Conservation (phyloP, 306 rosid species). For the Rosa multiflora region DNA sequence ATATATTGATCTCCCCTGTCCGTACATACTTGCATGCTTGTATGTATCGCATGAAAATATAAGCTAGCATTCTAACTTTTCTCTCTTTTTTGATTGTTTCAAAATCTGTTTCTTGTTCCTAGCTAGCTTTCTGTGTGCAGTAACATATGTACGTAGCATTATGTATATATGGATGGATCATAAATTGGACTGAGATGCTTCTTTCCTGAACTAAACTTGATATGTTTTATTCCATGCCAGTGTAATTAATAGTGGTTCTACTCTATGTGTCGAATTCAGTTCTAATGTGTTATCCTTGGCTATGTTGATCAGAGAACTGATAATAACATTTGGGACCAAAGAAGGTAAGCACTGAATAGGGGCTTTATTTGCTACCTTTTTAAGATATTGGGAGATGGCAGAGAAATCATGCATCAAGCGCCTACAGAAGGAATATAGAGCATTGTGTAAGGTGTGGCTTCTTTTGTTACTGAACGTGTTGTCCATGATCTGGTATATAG, state of each 20-base stretch:
- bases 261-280: not conserved
- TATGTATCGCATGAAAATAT: too few species aligned
- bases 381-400: not conserved
- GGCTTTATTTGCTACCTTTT: conserved; percentile 22
- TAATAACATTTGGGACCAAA: too few species aligned
- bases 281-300: not conserved
- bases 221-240: not conserved
- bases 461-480: too few species aligned
- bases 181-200: not conserved
- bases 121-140: too few species aligned
- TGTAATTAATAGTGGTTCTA: not conserved
- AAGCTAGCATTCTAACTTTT: too few species aligned
- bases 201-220: not conserved
- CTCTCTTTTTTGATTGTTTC: too few species aligned
- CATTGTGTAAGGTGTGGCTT: conserved; percentile 53
- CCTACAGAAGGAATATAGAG: conserved; percentile 96
- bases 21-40: too few species aligned
- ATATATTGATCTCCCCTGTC: too few species aligned
- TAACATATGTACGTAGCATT: too few species aligned
- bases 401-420: conserved; percentile 83
- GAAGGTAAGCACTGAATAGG: not conserved
- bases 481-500: conserved; percentile 14
- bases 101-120: too few species aligned
- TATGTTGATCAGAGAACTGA: conserved; percentile 30
- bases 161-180: too few species aligned